Percentiles rank a stretch among this genome's conserved stretches.
These are phyloP conservation scores for Paramecium sexaurelia DNA, from an alignment of 73 alveolate genomes.

Conservation along the genomic window DNA sequence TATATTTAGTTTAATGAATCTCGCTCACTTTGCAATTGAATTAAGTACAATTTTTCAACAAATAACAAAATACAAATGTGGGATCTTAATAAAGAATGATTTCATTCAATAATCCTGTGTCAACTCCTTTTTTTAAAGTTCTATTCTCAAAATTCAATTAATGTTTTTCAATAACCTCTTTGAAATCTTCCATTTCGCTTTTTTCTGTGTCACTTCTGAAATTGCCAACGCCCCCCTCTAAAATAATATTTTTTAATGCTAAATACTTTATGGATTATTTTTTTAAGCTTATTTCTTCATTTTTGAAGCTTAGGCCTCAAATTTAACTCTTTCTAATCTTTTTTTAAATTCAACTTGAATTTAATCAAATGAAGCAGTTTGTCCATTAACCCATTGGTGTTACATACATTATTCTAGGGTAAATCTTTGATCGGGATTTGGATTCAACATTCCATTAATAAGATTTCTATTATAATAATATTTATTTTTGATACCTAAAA, in stretches of 20 bases:
- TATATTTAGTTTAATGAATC: background rate
- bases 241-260: background rate
- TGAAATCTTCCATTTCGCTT: background rate
- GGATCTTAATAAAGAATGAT: background rate
- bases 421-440: constrained; percentile 72
- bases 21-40: background rate
- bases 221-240: background rate
- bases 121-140: background rate
- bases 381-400: constrained; percentile 80
- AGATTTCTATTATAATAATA: constrained; percentile 52
- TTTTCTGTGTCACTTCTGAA: background rate
- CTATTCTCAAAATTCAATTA: background rate
- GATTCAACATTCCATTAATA: constrained; percentile 70
- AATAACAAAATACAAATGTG: background rate
- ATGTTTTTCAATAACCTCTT: background rate
- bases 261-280: background rate
- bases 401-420: constrained; percentile 71
- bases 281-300: constrained; percentile 54
- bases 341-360: constrained; percentile 62
- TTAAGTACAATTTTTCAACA: background rate
- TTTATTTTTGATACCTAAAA: constrained; percentile 50
- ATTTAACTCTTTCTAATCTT: constrained; percentile 66
- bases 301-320: constrained; percentile 22
- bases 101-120: background rate
- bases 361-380: constrained; percentile 66